Conservation (phyloP, 2,329 filamentous ascomycete genomes). For the Elsinoe necatrix region DNA sequence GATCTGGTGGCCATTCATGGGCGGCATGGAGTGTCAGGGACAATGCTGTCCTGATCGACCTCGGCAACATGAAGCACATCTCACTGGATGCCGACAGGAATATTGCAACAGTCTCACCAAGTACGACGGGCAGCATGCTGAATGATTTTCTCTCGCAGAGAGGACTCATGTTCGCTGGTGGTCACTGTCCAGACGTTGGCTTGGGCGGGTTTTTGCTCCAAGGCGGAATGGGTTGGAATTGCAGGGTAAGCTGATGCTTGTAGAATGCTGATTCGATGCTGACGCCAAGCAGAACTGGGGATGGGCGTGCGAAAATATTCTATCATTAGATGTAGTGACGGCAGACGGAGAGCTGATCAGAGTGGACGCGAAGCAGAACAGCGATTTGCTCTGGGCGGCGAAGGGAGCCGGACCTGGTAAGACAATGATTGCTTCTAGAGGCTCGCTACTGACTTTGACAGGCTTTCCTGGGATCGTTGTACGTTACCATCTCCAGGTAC, state of each 20-base stretch:
- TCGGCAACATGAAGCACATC: slow-evolving; percentile 35
- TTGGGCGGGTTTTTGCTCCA: slow-evolving; percentile 50
- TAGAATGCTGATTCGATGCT: slow-evolving; percentile 5
- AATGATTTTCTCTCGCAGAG: slow-evolving; percentile 33
- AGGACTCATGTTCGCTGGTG: slow-evolving; percentile 44
- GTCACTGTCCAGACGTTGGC: slow-evolving; percentile 50
- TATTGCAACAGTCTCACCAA: slow-evolving; percentile 39
- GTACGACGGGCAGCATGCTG: slow-evolving; percentile 39
- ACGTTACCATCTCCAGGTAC: slow-evolving; percentile 41
- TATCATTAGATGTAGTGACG: slow-evolving; percentile 42
- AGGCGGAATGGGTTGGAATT: slow-evolving; percentile 53
- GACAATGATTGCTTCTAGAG: not conserved
- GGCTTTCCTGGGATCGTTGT: slow-evolving; percentile 49
- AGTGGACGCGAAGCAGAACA: slow-evolving; percentile 33
- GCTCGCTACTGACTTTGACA: not conserved
- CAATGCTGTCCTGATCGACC: slow-evolving; percentile 38
- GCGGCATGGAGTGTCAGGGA: slow-evolving; percentile 44
- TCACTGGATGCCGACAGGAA: slow-evolving; percentile 33
- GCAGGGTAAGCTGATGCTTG: slow-evolving; percentile 32
- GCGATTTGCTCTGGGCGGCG: slow-evolving; percentile 44
- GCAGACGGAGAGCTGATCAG: slow-evolving; percentile 35
- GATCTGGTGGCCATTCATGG: slow-evolving; percentile 44
- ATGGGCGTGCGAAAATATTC: slow-evolving; percentile 44
- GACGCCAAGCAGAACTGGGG: slow-evolving; percentile 41
- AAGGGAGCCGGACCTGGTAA: slow-evolving; percentile 37